phyloP scores from a whole-genome alignment of 768 basidiomycete species.

The Auricularia sp. region DNA sequence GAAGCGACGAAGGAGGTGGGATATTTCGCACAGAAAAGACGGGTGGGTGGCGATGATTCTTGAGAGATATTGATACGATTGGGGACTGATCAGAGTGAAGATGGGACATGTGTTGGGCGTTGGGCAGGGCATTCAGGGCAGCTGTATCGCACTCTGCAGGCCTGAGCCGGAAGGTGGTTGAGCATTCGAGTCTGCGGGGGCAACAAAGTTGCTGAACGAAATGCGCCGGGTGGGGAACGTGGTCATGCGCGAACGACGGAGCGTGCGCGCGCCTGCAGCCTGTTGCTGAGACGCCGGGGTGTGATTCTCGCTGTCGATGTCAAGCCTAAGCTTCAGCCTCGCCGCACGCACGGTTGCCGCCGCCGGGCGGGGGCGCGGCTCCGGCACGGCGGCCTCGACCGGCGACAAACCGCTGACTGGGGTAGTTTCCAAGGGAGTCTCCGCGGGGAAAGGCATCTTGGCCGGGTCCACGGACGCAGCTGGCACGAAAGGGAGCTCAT shows the following conservation, averaged over 20 bases:
- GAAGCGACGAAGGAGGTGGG: too few relatives aligned
- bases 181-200: constrained; percentile 29
- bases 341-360: neutral
- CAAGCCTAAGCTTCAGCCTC: neutral
- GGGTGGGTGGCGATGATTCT: neutral
- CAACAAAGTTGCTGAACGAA: constrained; percentile 47
- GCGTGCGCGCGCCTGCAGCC: constrained; percentile 18
- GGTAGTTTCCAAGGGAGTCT: neutral
- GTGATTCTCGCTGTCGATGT: neutral
- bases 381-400: neutral
- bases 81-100: neutral
- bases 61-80: neutral
- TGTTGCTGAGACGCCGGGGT: neutral
- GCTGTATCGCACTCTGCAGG: constrained; percentile 66
- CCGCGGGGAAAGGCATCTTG: neutral
- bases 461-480: neutral
- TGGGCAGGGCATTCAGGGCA: constrained; percentile 27
- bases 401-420: neutral
- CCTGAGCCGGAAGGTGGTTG: constrained; percentile 19
- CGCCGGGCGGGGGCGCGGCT: neutral
- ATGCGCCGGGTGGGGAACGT: constrained; percentile 37
- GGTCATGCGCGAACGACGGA: constrained; percentile 36
- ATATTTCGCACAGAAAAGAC: neutral
- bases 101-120: neutral
- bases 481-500: neutral